Base-by-base conservation (phyloP, 306 rosid species). In the Trichosanthes truncata region DNA sequence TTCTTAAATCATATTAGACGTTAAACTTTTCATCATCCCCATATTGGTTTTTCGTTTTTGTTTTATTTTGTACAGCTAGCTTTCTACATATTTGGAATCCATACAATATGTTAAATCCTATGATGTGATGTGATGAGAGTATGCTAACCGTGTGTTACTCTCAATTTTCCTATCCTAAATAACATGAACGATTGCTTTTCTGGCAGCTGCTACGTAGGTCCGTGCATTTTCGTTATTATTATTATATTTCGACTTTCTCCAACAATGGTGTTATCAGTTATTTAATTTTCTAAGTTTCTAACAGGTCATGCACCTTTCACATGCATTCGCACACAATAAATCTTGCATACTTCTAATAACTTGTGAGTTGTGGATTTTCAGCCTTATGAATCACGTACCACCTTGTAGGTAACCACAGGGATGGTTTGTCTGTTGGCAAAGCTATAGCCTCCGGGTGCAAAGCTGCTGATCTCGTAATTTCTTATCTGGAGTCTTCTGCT, bases 381-480 rank as follows among this genome's bases (percentile, higher is more conserved):
- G 40, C 57, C 57, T 72, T 25, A 72, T 46, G 55, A 45, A 71
- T 46, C 41, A 72, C 57, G 14, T 14, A 46, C 57, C 23, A 46
- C 57, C 23, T 10, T 78, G 49, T 65, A 93, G 98, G 98, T 66
- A 93, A 93, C 87, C 89, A 89, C 76, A 90, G 78, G 84, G 97
- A 88, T 80, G 98, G 98, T 51, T 86, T 93, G 74, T 88, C 98
- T 35, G 98, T 93, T 83, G 98, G 97, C 33, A 93, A 86, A 83
- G 81, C 98, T 66, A 88, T 94, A 81, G 88, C 87, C 77, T 90
- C 97, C 5, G 98, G 98, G n/a, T 90, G 88, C 89, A 87, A 90
- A 86, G 98, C 97, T 14, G 98, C 98, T 61, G 96, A 94, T 78
- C 90, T 89, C 78, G 97, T 89, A 48, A 88, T 94, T 79, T 84